Conservation (phyloP, 2,329 filamentous ascomycete species). For the Neocatenulostroma microsporum region DNA sequence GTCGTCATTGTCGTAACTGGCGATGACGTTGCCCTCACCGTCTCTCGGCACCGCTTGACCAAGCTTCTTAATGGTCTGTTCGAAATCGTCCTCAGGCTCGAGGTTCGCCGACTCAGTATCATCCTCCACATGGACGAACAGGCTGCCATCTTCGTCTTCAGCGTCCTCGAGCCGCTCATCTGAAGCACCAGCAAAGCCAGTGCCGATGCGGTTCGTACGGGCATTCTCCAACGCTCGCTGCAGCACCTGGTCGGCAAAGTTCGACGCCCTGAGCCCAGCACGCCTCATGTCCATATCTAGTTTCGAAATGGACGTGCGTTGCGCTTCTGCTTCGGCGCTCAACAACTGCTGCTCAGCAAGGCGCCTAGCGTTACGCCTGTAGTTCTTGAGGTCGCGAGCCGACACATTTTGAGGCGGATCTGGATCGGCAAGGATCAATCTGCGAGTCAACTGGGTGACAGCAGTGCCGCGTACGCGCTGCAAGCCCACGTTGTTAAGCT, state of each 20-base stretch:
- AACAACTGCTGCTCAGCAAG: neutral
- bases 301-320: neutral
- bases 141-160: neutral
- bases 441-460: neutral
- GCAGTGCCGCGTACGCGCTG: neutral
- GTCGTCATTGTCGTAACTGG: neutral
- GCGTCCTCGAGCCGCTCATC: neutral
- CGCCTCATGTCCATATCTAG: neutral
- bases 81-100: neutral
- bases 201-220: neutral
- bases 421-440: neutral
- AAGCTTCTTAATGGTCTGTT: neutral
- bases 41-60: neutral
- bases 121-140: neutral
- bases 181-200: neutral
- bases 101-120: neutral
- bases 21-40: neutral
- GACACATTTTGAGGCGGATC: neutral
- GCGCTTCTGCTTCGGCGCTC: neutral
- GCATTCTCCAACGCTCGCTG: neutral
- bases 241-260: conserved; percentile 1
- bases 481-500: neutral
- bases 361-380: neutral
- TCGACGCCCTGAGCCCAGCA: neutral
- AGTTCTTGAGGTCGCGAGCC: neutral